phyloP scores from a whole-genome alignment of 768 basidiomycete genomes.

The Cystofilobasidium capitatum region DNA sequence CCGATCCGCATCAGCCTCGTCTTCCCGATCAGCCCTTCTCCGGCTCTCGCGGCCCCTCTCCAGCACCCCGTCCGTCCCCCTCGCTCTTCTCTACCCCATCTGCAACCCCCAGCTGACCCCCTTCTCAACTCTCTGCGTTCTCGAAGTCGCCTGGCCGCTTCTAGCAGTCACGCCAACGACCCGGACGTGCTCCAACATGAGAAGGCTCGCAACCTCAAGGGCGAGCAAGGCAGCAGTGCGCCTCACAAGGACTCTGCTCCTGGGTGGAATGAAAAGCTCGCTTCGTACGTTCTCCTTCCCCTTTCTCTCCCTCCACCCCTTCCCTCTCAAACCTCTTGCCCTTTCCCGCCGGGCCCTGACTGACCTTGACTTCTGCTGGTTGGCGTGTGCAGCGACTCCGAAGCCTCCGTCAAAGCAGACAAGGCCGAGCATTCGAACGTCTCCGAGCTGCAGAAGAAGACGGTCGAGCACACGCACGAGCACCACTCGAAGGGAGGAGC shows the following conservation, averaged over 20 bases:
- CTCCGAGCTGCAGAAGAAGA: slow-evolving; percentile 20
- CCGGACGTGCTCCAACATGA: slow-evolving; percentile 13
- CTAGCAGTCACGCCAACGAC: slow-evolving; percentile 20
- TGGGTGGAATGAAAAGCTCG: slow-evolving; percentile 25
- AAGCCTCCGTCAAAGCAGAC: slow-evolving; percentile 23
- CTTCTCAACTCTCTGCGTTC: neutral
- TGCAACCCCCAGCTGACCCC: no score
- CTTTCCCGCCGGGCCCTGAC: neutral
- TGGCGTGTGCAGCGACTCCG: slow-evolving; percentile 16
- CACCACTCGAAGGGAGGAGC: slow-evolving; percentile 12
- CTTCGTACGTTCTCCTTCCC: slow-evolving; percentile 7
- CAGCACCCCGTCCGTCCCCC: neutral
- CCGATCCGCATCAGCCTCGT: neutral
- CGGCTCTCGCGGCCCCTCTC: neutral
- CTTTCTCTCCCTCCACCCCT: neutral
- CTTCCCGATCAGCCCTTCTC: neutral
- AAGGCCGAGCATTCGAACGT: neutral
- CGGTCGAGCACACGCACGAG: slow-evolving; percentile 7
- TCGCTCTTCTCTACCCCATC: neutral
- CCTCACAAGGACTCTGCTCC: slow-evolving; percentile 11
- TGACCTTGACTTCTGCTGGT: neutral
- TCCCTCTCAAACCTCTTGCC: neutral
- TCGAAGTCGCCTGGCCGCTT: neutral
- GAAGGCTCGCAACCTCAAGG: slow-evolving; percentile 22
- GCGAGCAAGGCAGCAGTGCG: slow-evolving; percentile 6